Base-by-base conservation (phyloP, 495 filamentous ascomycete genomes). In the Mycothermus thermophilus region DNA sequence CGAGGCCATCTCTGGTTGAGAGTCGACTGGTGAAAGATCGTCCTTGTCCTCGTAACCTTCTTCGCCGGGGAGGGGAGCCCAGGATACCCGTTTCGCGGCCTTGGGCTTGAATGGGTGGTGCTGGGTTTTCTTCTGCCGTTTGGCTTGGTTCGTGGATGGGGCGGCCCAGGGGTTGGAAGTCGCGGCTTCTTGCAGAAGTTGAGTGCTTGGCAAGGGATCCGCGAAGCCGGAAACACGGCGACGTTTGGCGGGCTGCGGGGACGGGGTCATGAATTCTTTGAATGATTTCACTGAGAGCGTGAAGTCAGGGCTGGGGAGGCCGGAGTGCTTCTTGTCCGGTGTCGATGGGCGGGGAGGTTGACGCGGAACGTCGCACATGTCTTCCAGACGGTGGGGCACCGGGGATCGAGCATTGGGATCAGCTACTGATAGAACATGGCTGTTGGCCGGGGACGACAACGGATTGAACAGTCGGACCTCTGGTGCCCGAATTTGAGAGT, bases 291-390 rank as follows among this genome's bases (percentile, higher is more conserved):
- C 44, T 0, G 51, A 53, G 8, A 51, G 19, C 2, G 44, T 47
- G 15, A 48, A 49, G n/a, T 55, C 50, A 2, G 52, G 54, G 1
- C 47, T 58, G 1, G 49, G 52, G 6, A 55, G 41, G 37, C 50
- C 40, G 1, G 51, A 50, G 8, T 25, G 31, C 6, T 40, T 38
- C 0, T 42, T 36, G 5, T 47, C 41, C 0, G 54, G 54, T 0
- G 54, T 57, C 4, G 52, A 51, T 1, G 50, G 49, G 1, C 22
- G 41, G 0, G 11, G 30, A 11, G 27, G 25, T 15, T 19, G n/a
- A 1, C 27, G 11, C 6, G 38, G 37, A 2, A 33, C 27, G 22
- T 37, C 14, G 19, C 31, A 11, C 30, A 30, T 46, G 12, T 47
- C 25, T n/a, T 31, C 33, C 18, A 8, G 22, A n/a, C 18, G 7